These are phyloP conservation scores for Venturia nashicola DNA, from an alignment of 2,329 filamentous ascomycete species.

Conservation along the genomic window DNA sequence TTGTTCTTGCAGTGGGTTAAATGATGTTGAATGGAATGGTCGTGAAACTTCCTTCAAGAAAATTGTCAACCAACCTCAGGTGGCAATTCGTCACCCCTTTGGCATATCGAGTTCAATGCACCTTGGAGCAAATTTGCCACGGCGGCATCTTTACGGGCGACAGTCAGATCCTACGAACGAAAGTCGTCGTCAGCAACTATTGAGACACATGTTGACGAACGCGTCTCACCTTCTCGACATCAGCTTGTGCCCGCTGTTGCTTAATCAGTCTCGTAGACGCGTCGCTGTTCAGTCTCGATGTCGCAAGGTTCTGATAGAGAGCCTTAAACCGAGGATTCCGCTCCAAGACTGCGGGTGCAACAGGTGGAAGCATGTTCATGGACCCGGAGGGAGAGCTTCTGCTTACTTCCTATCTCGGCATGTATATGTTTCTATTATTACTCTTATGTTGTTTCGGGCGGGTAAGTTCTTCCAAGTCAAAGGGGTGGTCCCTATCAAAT, in stretches of 20 bases:
- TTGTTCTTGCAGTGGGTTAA: no score
- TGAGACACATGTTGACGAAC: not conserved
- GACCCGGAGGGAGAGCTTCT: not conserved
- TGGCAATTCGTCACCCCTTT: conserved; percentile 23
- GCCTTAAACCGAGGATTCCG: conserved; percentile 32
- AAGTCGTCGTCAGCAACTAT: not conserved
- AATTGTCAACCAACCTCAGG: conserved; percentile 20
- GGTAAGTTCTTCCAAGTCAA: not conserved
- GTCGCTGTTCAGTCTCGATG: conserved; percentile 30
- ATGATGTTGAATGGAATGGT: no score
- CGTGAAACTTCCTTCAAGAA: no score
- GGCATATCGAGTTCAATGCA: conserved; percentile 23
- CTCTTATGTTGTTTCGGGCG: not conserved
- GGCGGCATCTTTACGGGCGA: conserved; percentile 21
- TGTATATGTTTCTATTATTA: not conserved
- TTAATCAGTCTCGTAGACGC: conserved; percentile 30
- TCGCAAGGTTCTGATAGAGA: conserved; percentile 32
- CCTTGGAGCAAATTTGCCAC: conserved; percentile 22
- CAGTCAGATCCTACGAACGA: conserved; percentile 23
- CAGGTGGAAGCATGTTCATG: conserved; percentile 28
- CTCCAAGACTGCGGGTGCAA: conserved; percentile 24
- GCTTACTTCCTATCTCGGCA: conserved; percentile 1
- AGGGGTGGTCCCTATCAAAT: not conserved
- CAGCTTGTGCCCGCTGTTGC: conserved; percentile 29
- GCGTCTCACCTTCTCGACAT: conserved; percentile 24